Evolutionary conservation across 306 rosid genomes (phyloP), one percentile per base, ranked within the genome.

Genomic region (Mimosa bimucronata): DNA sequence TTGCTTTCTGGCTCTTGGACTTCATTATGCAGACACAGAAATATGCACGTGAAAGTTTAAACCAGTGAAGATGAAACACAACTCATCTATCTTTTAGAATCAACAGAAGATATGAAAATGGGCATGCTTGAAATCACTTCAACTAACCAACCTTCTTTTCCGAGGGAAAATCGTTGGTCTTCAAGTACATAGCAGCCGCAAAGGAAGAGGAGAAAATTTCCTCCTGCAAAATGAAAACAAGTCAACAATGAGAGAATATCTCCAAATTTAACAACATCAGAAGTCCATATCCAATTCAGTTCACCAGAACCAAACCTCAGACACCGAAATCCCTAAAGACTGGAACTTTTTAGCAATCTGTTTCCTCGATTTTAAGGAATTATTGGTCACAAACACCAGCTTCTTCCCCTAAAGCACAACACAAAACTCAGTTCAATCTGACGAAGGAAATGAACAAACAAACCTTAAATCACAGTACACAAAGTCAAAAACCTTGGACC

Each of bases 151-250:
- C 98, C 98, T 95, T 95, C 71, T 92, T 92, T 73, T 91, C 89
- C 38, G 71, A 30, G 31, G 98, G 92, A 80, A 89, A 92, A 67
- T 85, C 76, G 61, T 90, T 88, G 91, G 86, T 81, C 83, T 95
- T 92, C 92, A 95, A 81, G 85, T 77, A 95, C 98, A 89, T 90
- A 62, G 98, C 98, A 66, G 98, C 97, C 5, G 98, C 98, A 81
- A 90, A 95, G 29, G 98, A 95, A 23, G 98, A 95, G 71, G 96
- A 90, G 88, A 95, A 91, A 68, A 95, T 89, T 87, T 95, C 98
- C 57, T 91, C 97, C 98, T 92, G 74, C 45, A 67, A 80, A 70
- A 73, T 11, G 19, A 8, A 58, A 67, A 64, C 37, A 38, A 34
- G 5, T 7, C 15, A 12, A 11, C 71, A 77, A 46, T 8, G 45